A percentile compares a stretch with the other conserved stretches of the same genome.
phyloP scores from a whole-genome alignment of 805 yeast genomes.

The Myxozyma kluyveri region DNA sequence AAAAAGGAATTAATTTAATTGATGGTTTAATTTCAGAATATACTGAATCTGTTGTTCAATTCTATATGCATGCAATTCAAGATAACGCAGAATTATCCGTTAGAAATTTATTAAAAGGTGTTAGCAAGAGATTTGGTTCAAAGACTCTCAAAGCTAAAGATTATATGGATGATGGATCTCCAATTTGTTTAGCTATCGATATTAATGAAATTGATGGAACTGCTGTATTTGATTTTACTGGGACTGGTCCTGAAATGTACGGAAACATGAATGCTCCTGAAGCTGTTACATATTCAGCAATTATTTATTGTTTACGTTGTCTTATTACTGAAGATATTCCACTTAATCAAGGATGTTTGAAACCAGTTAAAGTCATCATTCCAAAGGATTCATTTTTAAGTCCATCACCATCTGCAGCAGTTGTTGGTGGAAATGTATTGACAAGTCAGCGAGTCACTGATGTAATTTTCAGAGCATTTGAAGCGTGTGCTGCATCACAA shows the following conservation, averaged over 20 bases:
- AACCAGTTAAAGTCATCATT: slow-evolving; percentile 66
- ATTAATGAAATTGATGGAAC: slow-evolving; percentile 51
- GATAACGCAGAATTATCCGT: slow-evolving; percentile 74
- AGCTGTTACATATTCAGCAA: slow-evolving; percentile 85
- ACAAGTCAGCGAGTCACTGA: slow-evolving; percentile 93
- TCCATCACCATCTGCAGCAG: slow-evolving; percentile 85
- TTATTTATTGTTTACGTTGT: slow-evolving; percentile 80
- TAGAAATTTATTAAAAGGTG: slow-evolving; percentile 48
- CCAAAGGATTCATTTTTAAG: slow-evolving; percentile 64
- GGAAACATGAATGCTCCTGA: slow-evolving; percentile 91
- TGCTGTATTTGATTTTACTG: slow-evolving; percentile 78
- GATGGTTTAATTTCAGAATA: slow-evolving; percentile 60
- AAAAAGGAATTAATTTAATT: slow-evolving; percentile 72
- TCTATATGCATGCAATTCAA: slow-evolving; percentile 80
- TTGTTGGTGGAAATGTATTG: slow-evolving; percentile 92
- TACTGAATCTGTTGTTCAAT: slow-evolving; percentile 55
- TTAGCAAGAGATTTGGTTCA: slow-evolving; percentile 43
- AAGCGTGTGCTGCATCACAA: slow-evolving; percentile 91
- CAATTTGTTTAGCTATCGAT: slow-evolving; percentile 54
- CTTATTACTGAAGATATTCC: slow-evolving; percentile 87
- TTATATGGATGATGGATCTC: slow-evolving; percentile 78
- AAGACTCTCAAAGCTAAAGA: slow-evolving; percentile 54
- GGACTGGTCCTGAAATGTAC: slow-evolving; percentile 81
- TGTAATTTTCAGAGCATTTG: slow-evolving; percentile 79
- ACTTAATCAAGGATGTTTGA: slow-evolving; percentile 85